Base-by-base conservation (phyloP, 371 early-diverging fungal species). In the Mucor irregularis region DNA sequence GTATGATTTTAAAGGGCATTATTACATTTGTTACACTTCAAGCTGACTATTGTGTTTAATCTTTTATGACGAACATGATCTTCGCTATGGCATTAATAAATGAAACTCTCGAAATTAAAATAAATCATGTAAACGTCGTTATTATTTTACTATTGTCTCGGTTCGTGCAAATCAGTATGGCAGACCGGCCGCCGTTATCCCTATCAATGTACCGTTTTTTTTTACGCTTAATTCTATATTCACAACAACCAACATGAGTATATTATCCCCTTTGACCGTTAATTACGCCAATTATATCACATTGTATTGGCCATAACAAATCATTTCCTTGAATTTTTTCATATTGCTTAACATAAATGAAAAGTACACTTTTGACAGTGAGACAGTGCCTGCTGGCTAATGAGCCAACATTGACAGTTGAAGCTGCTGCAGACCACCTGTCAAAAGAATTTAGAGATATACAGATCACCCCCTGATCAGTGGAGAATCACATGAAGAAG, bases 401-500 rank as follows among this genome's bases (percentile, higher is more conserved):
- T 58, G 52, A 58, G 52, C 52, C 58, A 58, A 46, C 47, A 45
- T 51, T 58, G 52, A 46, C 52, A 58, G 47, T 46, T 38, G 47
- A 47, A 51, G 40, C 37, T 58, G 47, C 46, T 46, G 52, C 47
- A 46, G 52, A 58, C 52, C 35, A 49, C 58, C 45, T 58, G 51
- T 45, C 44, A 51, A 58, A 58, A 58, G 30, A 58, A 51, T 51
- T 45, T 45, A 50, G 58, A 51, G 51, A 50, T 58, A 58, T 51
- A 58, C 58, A 50, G 44, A 58, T 58, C 51, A 50, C 50, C 51
- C 45, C 14, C 34, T 51, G 45, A 58, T 58, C 58, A 58, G 51
- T 58, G 45, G 51, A 50, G 22, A 58, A 58, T 37, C 58, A 58
- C 44, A 58, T 49, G 51, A 58, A 50, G 51, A 58, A 58, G 50